Evolutionary conservation across 2,329 filamentous ascomycete species (phyloP), one percentile per base, ranked within the genome.

Genomic region (Elsinoe ampelina): DNA sequence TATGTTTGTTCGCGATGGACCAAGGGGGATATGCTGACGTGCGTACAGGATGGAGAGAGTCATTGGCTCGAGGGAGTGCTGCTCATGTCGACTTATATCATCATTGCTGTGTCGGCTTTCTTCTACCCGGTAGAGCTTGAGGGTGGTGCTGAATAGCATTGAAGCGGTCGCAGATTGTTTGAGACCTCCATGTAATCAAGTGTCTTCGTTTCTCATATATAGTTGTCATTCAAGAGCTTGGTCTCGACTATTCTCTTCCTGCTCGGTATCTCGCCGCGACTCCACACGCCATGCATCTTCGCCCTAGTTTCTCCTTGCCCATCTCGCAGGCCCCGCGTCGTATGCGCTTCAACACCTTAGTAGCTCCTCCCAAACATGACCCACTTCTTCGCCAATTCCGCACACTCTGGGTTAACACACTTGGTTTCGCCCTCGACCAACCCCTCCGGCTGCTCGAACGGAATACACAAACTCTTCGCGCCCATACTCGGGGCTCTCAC

Each of bases 321-420:
- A 30, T 30, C 26, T 7, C 26, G 26, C 26, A 8, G 26, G 7
- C 26, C 26, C 26, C 8, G 4, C 7, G 8, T 5, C 26, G 4
- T 30, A 8, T 5, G 7, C 3, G 2, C 26, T 8, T 50, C 45
- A 5, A 50, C 26, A 19, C 15, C 41, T 22, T 71, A 73, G 60
- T 73, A 71, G 58, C 74, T 77, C 62, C 76, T 65, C 66, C 92
- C 92, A 73, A 96, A 97, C 84, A 96, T 86, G 72, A 88, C 87
- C 86, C 89, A 97, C 67, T 85, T 81, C 77, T 92, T 83, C 15
- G 92, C 92, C 52, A 83, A 74, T 61, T 77, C 78, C 60, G 77
- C 77, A 74, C 92, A 97, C 67, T 92, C 86, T 41, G 92, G 92
- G 78, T 88, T 96, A 65, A 92, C 78, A 70, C 93, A 98, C 74